Conservation (phyloP, 257 asterid genomes). For the Henckelia pumila region DNA sequence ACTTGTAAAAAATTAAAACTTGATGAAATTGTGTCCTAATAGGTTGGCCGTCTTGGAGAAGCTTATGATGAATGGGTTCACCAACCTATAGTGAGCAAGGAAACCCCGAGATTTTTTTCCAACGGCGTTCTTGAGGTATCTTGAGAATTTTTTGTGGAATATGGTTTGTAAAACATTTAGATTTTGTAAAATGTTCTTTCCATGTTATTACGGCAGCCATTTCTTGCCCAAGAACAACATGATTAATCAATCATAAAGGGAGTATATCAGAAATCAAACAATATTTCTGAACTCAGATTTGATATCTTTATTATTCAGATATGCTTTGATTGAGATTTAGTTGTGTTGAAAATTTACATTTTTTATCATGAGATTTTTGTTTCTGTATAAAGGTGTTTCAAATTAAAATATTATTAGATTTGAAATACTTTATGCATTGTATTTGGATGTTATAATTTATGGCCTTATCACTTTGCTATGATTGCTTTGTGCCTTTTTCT, state of each 20-base stretch:
- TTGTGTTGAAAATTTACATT: too few relatives aligned
- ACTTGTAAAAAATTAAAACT: neutral
- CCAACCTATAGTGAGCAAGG: slow-evolving; percentile 61
- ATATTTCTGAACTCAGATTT: neutral
- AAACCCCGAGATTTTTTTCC: slow-evolving; percentile 55
- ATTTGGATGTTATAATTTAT: neutral
- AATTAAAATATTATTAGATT: too few relatives aligned
- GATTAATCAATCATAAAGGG: neutral
- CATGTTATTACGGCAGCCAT: neutral
- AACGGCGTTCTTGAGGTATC: slow-evolving; percentile 56
- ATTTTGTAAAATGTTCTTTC: neutral
- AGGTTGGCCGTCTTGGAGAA: slow-evolving; percentile 91
- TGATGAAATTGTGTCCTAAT: neutral
- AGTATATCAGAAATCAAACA: neutral
- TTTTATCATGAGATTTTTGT: too few relatives aligned
- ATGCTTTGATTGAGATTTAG: neutral
- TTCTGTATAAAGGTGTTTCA: too few relatives aligned
- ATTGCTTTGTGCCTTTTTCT: too few relatives aligned
- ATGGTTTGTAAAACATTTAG: neutral
- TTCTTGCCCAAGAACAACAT: neutral
- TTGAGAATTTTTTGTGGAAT: neutral
- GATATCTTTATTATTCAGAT: too few relatives aligned
- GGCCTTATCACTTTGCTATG: neutral
- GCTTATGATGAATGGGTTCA: slow-evolving; percentile 78
- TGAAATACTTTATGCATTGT: neutral